Base-by-base conservation (phyloP, 2,329 filamentous ascomycete genomes). In the Ophiocordyceps camponoti-rufipedis region DNA sequence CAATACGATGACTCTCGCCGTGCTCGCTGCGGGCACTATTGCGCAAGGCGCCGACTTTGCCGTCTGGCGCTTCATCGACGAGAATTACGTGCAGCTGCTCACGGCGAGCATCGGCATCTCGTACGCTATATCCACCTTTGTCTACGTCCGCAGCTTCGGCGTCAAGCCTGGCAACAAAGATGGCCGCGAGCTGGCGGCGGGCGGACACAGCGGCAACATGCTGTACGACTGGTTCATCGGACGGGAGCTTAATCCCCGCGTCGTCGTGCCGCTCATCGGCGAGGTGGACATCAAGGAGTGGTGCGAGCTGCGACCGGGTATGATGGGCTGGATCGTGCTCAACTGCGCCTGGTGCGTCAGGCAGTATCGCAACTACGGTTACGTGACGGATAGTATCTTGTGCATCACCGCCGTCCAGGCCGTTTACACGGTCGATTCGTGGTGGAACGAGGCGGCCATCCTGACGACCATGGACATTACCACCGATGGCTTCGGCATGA, bases 211-310 rank as follows among this genome's bases (percentile, higher is more conserved):
- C 1, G 88, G 87, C 47, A 95, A 94, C 62, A 66, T 86, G 50
- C 64, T 95, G 35, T 95, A 96, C 61, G 89, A 96, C 63, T 96
- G 86, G 78, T 96, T 87, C 65, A 95, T 96, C 52, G 89, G 89
- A 18, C 84, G 89, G 28, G 89, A 96, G 62, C 78, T 96, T 49
- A 96, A 96, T 64, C 89, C 89, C 3, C 85, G 88, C 43, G 63
- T 93, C 48, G 76, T 72, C 0, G 66, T 94, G 23, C 87, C 87
- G 2, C 61, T 93, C 43, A 71, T 94, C 51, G 85, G 86, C 48
- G 82, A 86, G 54, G 72, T 95, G 44, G 89, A 96, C 57, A 82
- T 96, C 63, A 95, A 95, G 65, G 72, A 80, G 48, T 95, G 81
- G 62, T 83, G 83, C 62, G 89, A 96, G 64, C 71, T 95, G 56